A percentile compares a stretch with the other conserved stretches of the same genome.
phyloP scores from a whole-genome alignment of 805 yeast genomes.

The Cyberlindnera samutprakarnensis region DNA sequence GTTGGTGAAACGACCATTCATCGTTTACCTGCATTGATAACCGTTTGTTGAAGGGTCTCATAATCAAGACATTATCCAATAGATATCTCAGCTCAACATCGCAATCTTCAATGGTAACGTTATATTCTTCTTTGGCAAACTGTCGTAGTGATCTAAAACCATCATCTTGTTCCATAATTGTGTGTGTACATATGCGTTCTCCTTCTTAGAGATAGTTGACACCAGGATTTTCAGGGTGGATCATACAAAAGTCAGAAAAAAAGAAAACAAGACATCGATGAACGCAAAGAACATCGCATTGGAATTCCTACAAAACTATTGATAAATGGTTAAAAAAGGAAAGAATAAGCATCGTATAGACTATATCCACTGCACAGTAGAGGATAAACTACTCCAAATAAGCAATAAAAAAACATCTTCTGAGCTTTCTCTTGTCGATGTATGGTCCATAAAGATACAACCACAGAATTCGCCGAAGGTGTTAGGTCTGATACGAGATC shows the following conservation, averaged over 20 bases:
- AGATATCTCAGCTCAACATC: background rate
- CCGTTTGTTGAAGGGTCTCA: background rate
- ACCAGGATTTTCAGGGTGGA: too few species aligned
- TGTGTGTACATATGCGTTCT: too few species aligned
- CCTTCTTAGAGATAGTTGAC: too few species aligned
- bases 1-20: conserved; percentile 21
- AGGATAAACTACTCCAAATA: conserved; percentile 39
- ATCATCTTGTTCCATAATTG: too few species aligned
- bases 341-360: conserved; percentile 33
- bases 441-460: conserved; percentile 42
- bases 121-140: too few species aligned
- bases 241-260: too few species aligned
- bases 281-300: background rate
- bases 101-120: too few species aligned
- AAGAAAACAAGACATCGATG: too few species aligned
- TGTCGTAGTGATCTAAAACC: too few species aligned
- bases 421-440: conserved; percentile 25
- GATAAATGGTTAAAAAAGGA: conserved; percentile 33
- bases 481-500: conserved; percentile 19
- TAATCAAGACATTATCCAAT: background rate
- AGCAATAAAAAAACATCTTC: conserved; percentile 19
- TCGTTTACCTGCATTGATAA: background rate
- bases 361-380: conserved; percentile 36
- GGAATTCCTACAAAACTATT: too few species aligned
- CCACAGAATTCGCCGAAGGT: conserved; percentile 27